Conservation (phyloP, 208 protist species). For the Crithidia mellificae region DNA sequence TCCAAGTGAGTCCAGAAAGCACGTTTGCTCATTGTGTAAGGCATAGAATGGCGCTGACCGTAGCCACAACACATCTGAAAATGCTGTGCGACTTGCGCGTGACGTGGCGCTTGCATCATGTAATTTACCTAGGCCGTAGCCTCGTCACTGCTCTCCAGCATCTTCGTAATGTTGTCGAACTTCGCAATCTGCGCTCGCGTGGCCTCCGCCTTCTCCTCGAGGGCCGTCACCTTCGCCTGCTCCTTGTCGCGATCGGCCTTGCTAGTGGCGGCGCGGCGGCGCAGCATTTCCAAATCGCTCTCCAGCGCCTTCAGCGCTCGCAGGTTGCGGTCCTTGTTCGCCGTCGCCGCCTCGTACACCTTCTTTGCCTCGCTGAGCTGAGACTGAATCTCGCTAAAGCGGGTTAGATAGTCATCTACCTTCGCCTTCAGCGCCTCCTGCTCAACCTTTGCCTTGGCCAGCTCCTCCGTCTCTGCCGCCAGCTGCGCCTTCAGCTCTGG, state of each 20-base stretch:
- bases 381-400: slow-evolving; percentile 51
- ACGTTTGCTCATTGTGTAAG: too few relatives aligned
- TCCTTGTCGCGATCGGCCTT: slow-evolving; percentile 58
- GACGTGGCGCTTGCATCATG: too few relatives aligned
- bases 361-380: slow-evolving; percentile 54
- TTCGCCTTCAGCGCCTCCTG: slow-evolving; percentile 44
- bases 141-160: slow-evolving; percentile 28
- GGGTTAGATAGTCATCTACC: slow-evolving; percentile 49
- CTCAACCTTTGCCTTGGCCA: slow-evolving; percentile 29
- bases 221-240: slow-evolving; percentile 36
- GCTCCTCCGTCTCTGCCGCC: slow-evolving; percentile 30
- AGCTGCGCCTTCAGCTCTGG: slow-evolving; percentile 55
- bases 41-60: too few relatives aligned
- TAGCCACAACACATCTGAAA: too few relatives aligned
- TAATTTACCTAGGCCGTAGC: background rate
- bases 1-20: too few relatives aligned
- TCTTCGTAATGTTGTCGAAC: slow-evolving; percentile 40
- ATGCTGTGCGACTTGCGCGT: too few relatives aligned
- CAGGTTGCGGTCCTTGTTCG: slow-evolving; percentile 49
- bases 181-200: slow-evolving; percentile 48
- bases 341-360: slow-evolving; percentile 56
- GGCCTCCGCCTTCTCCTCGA: slow-evolving; percentile 51
- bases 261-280: slow-evolving; percentile 43
- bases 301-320: slow-evolving; percentile 53
- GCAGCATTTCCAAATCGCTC: slow-evolving; percentile 41